Percentiles rank a stretch among this genome's conserved stretches.
Conservation (phyloP, 2,329 filamentous ascomycete species). For the Neoarthrinium moseri region DNA sequence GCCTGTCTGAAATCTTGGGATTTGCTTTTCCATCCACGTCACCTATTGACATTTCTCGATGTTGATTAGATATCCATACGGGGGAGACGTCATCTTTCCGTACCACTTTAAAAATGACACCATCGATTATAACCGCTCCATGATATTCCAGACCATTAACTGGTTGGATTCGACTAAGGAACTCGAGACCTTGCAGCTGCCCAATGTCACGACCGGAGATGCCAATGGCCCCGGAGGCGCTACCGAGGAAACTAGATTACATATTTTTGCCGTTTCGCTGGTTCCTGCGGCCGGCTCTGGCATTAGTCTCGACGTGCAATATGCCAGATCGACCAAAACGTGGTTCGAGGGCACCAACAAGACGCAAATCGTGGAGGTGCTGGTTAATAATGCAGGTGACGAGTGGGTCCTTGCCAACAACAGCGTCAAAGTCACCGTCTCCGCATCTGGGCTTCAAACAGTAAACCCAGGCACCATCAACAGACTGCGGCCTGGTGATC, state of each 20-base stretch:
- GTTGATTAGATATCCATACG: conserved; percentile 15
- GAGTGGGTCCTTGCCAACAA: conserved; percentile 26
- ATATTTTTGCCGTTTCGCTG: conserved; percentile 41
- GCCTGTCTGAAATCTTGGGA: no score
- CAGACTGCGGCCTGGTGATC: conserved; percentile 42
- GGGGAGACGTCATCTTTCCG: conserved; percentile 18
- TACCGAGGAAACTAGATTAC: no score
- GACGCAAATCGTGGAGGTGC: conserved; percentile 40
- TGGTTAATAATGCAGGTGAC: conserved; percentile 33
- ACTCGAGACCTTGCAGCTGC: conserved; percentile 13
- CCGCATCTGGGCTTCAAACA: conserved; percentile 37
- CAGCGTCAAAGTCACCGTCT: conserved; percentile 27
- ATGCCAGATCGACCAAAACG: conserved; percentile 42
- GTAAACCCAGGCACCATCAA: conserved; percentile 37
- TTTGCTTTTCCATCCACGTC: no score
- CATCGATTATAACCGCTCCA: conserved; percentile 16
- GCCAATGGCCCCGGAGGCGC: no score
- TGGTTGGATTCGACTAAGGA: conserved; percentile 17
- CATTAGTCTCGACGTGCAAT: conserved; percentile 32
- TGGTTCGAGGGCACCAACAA: conserved; percentile 30
- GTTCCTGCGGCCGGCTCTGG: conserved; percentile 11
- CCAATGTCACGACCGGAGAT: conserved; percentile 3
- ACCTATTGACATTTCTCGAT: no score
- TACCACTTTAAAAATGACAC: conserved; percentile 16
- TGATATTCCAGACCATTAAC: conserved; percentile 14